phyloP scores from a whole-genome alignment of 176 grass and related monocot genomes.

The Lolium multiflorum region DNA sequence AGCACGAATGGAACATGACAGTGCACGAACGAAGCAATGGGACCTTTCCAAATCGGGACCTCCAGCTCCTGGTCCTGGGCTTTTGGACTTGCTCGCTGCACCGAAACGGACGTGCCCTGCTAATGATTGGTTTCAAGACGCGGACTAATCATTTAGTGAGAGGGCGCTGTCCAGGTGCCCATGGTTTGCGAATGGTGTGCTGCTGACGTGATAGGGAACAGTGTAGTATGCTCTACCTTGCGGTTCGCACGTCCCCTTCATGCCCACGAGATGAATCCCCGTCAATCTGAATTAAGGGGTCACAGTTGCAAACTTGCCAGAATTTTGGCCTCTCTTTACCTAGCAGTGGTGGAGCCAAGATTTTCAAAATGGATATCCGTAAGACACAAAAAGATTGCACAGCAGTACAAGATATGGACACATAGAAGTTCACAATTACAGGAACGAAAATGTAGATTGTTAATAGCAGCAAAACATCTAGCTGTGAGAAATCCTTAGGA shows the following conservation, averaged over 20 bases:
- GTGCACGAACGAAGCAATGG: neutral
- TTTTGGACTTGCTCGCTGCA: neutral
- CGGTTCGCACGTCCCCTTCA: neutral
- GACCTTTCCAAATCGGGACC: slow-evolving; percentile 1
- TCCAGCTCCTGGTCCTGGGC: neutral
- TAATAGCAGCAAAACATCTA: too few species aligned
- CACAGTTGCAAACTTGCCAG: too few species aligned
- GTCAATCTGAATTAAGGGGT: neutral
- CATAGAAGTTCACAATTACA: too few species aligned
- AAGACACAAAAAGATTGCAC: too few species aligned
- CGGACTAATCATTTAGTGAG: neutral
- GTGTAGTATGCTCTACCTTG: neutral
- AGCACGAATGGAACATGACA: neutral
- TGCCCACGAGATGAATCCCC: neutral
- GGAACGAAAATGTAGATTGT: too few species aligned
- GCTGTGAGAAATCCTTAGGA: too few species aligned
- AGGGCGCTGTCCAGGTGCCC: slow-evolving; percentile 42
- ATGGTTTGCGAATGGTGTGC: slow-evolving; percentile 23
- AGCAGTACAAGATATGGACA: too few species aligned
- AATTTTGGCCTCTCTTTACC: too few species aligned
- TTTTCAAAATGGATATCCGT: too few species aligned
- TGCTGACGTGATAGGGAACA: neutral
- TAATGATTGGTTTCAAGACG: neutral
- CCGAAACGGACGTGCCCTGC: neutral
- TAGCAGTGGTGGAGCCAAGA: too few species aligned